Base-by-base conservation (phyloP, 2,329 filamentous ascomycete species). In the Neofusicoccum kwambonambiense region DNA sequence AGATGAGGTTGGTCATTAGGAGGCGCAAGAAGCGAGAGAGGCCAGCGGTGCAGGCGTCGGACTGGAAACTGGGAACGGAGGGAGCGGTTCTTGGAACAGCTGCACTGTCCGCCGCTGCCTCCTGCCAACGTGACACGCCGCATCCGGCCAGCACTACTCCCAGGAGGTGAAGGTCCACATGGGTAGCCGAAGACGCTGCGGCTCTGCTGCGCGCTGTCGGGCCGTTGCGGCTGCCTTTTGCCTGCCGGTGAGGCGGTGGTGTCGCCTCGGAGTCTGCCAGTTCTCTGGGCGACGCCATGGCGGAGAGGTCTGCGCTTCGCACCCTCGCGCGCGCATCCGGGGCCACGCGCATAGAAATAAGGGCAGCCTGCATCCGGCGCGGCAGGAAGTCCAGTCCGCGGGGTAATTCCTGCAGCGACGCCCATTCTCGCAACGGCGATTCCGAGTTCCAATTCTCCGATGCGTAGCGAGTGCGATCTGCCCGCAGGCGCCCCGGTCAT, bases 1-100 rank as follows among this genome's bases (percentile, higher is more conserved):
- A 75, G 47, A 79, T 72, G 64, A 78, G 68, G 67, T 64, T 69
- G 70, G 73, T 79, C 77, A 79, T 78, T 64, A 64, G 61, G 61
- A 56, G 42, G 41, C 34, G 49, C 17, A 64, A 50, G 56, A 39
- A 37, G 11, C 31, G 31, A 31, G 34, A n/a, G 31, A 34, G 39
- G 31, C 17, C 54, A 34, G 54, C 54, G 54, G 37, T 45, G 56
- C 56, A 60, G 31, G 56, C 56, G 41, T 15, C 31, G 56, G 42
- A 37, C 56, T 35, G 56, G 42, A 47, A 47, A 45, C 56, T 60
- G 56, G 56, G 56, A 60, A 60, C 56, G 31, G 56, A 60, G 56
- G 56, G 41, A 17, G 41, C 54, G 41, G 56, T 60, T 13, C 56
- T 47, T 19, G 56, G 42, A 49, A 58, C 44, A 60, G 56, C 54